Base-by-base conservation (phyloP, 768 basidiomycete species). In the Polyporus arcularius region DNA sequence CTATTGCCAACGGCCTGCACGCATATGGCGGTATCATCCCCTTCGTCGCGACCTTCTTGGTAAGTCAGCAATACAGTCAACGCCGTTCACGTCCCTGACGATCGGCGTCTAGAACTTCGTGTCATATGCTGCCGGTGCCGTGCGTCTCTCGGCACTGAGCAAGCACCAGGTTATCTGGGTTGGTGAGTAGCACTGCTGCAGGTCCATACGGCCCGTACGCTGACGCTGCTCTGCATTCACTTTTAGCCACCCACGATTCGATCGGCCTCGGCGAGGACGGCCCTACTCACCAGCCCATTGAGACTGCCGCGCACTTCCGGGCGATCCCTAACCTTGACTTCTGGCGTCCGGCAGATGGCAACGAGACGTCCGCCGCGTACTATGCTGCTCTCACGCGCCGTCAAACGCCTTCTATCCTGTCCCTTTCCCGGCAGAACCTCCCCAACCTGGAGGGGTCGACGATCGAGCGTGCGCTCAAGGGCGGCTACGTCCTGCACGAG, bases 291-390 rank as follows among this genome's bases (percentile, higher is more conserved):
- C 95, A 97, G 75, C 96, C 96, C 55, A 81, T 97, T 52, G 95
- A 97, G 78, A 94, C 92, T 32, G 90, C 84, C 61, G 86, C 85
- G 46, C 90, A 89, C 74, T 80, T 97, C 74, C 91, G 96, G 66
- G 90, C 96, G 12, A 85, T 86, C 47, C 96, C 96, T 68, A 96
- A 98, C 79, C 77, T 92, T 53, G 90, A 91, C 63, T 93, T 97
- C 82, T 91, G 90, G 89, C 88, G 92, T 61, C 92, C 92, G 5
- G 93, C 94, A 30, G 94, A 97, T 72, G 95, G 96, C 38, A 96
- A 97, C 74, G 96, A 98, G 80, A 95, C 93, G n/a, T 94, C 92
- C 21, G 95, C 95, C 21, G 84, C 95, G 16, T 97, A 97, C 80
- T 74, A 85, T 61, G 85, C 88, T 58, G 90, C 94, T 48, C 75